phyloP scores from a whole-genome alignment of 352 stramenopile species.

The Elongisporangium anandrum region DNA sequence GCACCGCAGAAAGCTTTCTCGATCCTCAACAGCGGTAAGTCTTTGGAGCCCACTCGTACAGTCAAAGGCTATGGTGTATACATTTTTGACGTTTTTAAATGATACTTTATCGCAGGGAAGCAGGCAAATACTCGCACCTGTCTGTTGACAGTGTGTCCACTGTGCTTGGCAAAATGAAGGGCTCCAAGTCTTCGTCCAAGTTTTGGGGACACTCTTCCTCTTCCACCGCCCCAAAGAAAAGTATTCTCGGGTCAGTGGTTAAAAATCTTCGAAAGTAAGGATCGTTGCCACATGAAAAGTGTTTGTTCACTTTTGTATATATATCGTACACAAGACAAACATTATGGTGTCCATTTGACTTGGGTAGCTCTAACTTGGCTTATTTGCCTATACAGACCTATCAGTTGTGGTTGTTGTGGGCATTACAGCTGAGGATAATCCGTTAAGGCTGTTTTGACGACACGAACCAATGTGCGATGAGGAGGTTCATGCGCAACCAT shows the following conservation, averaged over 20 bases:
- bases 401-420: neutral
- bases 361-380: too few species aligned
- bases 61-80: neutral
- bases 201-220: conserved; percentile 39
- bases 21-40: conserved; percentile 56
- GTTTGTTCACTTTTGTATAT: neutral
- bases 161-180: conserved; percentile 73
- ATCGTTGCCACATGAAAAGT: neutral
- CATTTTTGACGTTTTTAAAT: neutral
- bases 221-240: conserved; percentile 35
- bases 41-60: neutral
- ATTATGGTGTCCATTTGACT: neutral
- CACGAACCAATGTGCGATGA: neutral
- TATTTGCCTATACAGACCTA: neutral
- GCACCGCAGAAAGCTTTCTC: conserved; percentile 48
- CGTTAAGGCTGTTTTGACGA: neutral
- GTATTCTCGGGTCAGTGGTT: conserved; percentile 41
- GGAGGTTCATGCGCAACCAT: neutral
- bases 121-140: conserved; percentile 63
- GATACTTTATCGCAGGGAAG: conserved; percentile 29
- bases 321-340: neutral
- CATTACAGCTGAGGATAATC: neutral
- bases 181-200: conserved; percentile 44
- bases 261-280: conserved; percentile 57
- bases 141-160: conserved; percentile 58